Evolutionary conservation across 1,284 basidiomycete species (phyloP), one percentile per base, ranked within the genome.

Genomic region (Melanopsichium pennsylvanicum): DNA sequence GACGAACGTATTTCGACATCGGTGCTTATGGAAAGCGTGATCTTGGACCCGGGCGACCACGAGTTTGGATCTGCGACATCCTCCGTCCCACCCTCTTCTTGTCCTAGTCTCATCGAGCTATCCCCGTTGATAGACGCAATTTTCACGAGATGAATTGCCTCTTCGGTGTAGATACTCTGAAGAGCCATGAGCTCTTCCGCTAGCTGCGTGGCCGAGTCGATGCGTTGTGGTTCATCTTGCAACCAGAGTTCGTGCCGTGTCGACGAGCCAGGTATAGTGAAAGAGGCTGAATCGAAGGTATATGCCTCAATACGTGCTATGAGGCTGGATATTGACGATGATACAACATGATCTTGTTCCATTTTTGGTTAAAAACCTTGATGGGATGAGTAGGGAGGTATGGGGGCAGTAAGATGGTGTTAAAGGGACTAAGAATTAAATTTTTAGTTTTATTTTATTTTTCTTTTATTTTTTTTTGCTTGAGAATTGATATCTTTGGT

Each of bases 121-220:
- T 41, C 35, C 3, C 16, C 26, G 12, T 21, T 35, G 23, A 47
- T 33, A 7, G 45, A 33, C 2, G 27, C 7, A 13, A 56, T 45
- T 11, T 38, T 56, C 47, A 70, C 48, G 16, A 75, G 33, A 12
- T 69, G 51, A 6, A 78, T 49, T 19, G 49, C 49, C 13, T 75
- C 72, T 9, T 72, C 69, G 3, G 69, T 70, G 40, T 78, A 80
- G 54, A 80, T 80, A 47, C 73, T 75, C 40, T 74, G 70, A 6
- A 80, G 41, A 12, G 78, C 77, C 46, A 66, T 44, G 12, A 77
- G 68, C 42, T 77, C 75, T 27, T 77, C 74, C 0, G 75, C 72
- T 0, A 77, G 70, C 23, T 67, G 63, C 9, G 54, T 48, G 1
- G 58, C 58, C 10, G 71, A 45, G 26, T 68, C 52, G 25, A 29